Evolutionary conservation across 345 rosid species (phyloP), one percentile per base, ranked within the genome.

Genomic region (Brassica juncea): DNA sequence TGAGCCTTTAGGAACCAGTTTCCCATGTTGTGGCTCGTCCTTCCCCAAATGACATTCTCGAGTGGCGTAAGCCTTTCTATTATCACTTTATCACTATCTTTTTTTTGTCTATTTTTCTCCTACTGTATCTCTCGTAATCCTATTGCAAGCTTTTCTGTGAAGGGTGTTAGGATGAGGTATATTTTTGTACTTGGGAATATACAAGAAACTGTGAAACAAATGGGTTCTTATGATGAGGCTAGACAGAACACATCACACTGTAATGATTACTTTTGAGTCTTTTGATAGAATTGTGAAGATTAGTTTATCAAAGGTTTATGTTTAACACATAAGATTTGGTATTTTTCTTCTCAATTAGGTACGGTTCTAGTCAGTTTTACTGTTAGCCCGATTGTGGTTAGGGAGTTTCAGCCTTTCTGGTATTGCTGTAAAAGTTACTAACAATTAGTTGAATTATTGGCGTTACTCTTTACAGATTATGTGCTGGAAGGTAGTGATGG

Each of bases 21-120:
- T 86, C 99, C 66, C 88, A 93, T 84, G 85, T 93, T 68, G 93
- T 93, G 74, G 98, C 99, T 54, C 89, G 94, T 65, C 99, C 98
- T 86, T 93, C 96, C 68, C 89, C 94, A 35, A 95, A 78, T 75
- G 88, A 93, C 84, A 93, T 93, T 80, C 99, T 95, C 52, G 98
- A 95, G 68, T 93, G 99, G 98, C 98, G 99, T 95, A 90, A 88
- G 97, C 42, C 62, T 32, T 76, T 28, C 66, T 44, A 59, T 59
- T 19, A 19, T 49, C 55, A n/a, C n/a, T 16, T 27, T 44, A 30
- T 23, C 19, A 19, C 19, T 34, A 34, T 66, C 16, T 21, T 32
- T 76, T 76, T 81, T 2, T 70, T 15, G 8, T 47, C 64, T 21
- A 6, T 66, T 68, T 19, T 19, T 19, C 19, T 19, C 19, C 19